These are phyloP conservation scores for Podila horticola DNA, from an alignment of 192 early-diverging fungal genomes.

Conservation along the genomic window DNA sequence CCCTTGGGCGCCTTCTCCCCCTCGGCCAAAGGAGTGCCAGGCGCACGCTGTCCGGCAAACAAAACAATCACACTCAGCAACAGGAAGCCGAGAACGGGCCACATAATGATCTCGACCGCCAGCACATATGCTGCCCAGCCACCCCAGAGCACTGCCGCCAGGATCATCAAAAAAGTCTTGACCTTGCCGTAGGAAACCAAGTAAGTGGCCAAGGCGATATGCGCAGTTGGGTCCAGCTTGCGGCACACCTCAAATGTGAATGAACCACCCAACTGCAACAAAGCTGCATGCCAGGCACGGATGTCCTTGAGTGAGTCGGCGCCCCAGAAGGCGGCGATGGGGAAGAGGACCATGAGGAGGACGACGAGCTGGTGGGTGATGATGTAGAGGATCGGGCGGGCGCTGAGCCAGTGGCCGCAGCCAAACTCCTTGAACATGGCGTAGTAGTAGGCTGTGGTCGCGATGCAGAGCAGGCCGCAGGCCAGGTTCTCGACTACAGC, in stretches of 20 bases:
- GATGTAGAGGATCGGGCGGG: constrained; percentile 48
- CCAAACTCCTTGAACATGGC: constrained; percentile 53
- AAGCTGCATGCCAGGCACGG: constrained; percentile 35
- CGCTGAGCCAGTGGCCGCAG: constrained; percentile 49
- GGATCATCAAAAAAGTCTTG: constrained; percentile 44
- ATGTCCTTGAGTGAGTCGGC: constrained; percentile 35
- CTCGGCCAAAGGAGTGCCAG: constrained; percentile 30
- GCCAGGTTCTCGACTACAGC: constrained; percentile 47
- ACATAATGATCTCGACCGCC: constrained; percentile 51
- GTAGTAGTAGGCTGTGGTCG: constrained; percentile 48
- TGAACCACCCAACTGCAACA: constrained; percentile 43
- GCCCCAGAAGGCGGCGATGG: constrained; percentile 38
- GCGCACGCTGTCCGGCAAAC: constrained; percentile 28
- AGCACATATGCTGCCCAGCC: constrained; percentile 47
- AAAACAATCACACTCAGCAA: constrained; percentile 27
- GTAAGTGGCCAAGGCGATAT: constrained; percentile 36
- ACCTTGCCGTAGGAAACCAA: constrained; percentile 44
- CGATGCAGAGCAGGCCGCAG: constrained; percentile 44
- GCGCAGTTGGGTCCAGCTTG: constrained; percentile 47
- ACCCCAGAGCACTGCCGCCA: constrained; percentile 31
- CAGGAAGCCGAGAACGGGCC: constrained; percentile 51
- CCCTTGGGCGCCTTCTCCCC: constrained; percentile 36
- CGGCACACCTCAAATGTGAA: constrained; percentile 51
- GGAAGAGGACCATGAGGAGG: constrained; percentile 48
- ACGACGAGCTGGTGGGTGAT: constrained; percentile 45